Evolutionary conservation across 192 early-diverging fungal species (phyloP), one percentile per base, ranked within the genome.

Genomic region (Mortierella hygrophila): DNA sequence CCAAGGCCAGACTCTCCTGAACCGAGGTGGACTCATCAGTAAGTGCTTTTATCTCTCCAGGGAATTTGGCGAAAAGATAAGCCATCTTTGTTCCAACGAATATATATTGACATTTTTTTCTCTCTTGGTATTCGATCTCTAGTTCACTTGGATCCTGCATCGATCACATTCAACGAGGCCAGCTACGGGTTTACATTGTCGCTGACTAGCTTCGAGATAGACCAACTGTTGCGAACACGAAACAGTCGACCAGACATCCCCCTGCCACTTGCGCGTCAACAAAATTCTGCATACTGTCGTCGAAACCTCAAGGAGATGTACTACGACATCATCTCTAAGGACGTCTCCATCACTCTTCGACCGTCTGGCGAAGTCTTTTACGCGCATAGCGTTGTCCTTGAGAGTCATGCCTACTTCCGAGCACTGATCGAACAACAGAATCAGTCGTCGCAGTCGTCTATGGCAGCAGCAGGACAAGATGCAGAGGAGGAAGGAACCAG

Each of bases 271-370:
- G 13, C 75, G 4, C 78, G 78, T 20, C 84, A 86, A 70, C 84
- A 74, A 23, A 80, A 86, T 20, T 77, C 84, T 13, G 84, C 84
- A 0, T 86, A 80, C 55, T 86, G 84, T 68, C 84, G 84, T 37
- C 84, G 84, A 23, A 86, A 86, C 69, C 72, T 86, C 10, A 86
- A 86, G 54, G 84, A 86, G 52, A 42, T 86, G 55, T 86, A 86
- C 26, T 63, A 72, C 15, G 84, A 86, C 42, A 80, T 60, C 26
- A 16, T 63, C 0, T 78, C 84, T 13, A 86, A 86, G 65, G 84
- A 86, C 32, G 84, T 86, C 23, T 72, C 46, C 23, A 77, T 86
- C 49, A 75, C 77, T 7, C 60, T 83, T 41, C 55, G 29, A 60
- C 76, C 76, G 6, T 69, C 78, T 8, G 57, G 42, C 11, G 79